phyloP scores from a whole-genome alignment of 106 monocot species.

The Cymbidium sinense region DNA sequence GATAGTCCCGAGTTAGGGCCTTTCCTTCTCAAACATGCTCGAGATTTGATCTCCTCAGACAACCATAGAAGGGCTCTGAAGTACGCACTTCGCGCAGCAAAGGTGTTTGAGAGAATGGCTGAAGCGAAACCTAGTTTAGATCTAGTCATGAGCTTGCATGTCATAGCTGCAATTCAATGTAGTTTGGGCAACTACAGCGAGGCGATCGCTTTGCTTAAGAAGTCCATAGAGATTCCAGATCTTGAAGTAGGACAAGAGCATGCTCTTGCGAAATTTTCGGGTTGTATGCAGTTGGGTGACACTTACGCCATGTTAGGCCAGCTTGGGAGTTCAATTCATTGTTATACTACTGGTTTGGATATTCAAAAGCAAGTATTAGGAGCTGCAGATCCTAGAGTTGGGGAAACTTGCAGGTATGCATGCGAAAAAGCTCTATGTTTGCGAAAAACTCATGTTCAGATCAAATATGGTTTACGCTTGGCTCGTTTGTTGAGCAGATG shows the following conservation, averaged over 20 bases:
- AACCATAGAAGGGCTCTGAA: slow-evolving; percentile 31
- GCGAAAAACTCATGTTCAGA: too few relatives aligned
- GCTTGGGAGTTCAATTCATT: slow-evolving; percentile 42
- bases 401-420: slow-evolving; percentile 52
- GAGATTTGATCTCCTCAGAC: slow-evolving; percentile 66
- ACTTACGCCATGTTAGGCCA: slow-evolving; percentile 62
- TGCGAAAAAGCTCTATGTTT: neutral
- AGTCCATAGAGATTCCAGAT: slow-evolving; percentile 29
- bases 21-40: slow-evolving; percentile 82
- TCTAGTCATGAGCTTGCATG: slow-evolving; percentile 41
- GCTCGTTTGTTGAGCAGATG: too few relatives aligned
- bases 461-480: too few relatives aligned
- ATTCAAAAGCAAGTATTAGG: slow-evolving; percentile 59
- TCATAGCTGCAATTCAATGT: slow-evolving; percentile 44
- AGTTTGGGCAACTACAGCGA: slow-evolving; percentile 25
- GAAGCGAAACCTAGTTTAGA: slow-evolving; percentile 34
- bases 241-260: slow-evolving; percentile 31
- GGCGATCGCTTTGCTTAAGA: slow-evolving; percentile 37
- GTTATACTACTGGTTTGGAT: slow-evolving; percentile 40
- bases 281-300: slow-evolving; percentile 61
- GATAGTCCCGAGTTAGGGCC: slow-evolving; percentile 73
- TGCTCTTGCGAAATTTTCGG: slow-evolving; percentile 50
- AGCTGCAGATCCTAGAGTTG: slow-evolving; percentile 57
- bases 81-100: slow-evolving; percentile 41
- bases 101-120: slow-evolving; percentile 38